Base-by-base conservation (phyloP, 495 filamentous ascomycete genomes). In the Glonium stellatum region DNA sequence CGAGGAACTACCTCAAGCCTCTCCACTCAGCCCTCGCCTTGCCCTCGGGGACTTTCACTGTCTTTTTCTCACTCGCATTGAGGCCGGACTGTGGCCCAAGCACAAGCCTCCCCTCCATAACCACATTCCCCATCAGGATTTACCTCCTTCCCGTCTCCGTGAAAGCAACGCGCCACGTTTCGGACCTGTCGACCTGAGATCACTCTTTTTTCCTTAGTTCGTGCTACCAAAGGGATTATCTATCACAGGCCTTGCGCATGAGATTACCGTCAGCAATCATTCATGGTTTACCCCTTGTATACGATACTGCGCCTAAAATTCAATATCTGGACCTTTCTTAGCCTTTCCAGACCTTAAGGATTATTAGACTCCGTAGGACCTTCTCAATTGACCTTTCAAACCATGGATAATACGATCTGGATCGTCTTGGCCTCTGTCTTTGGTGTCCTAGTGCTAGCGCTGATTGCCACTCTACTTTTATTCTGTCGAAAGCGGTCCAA, bases 401-500 rank as follows among this genome's bases (percentile, higher is more conserved):
- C n/a, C 57, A 51, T 48, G 57, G 54, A 67, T n/a, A 58, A 41
- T 15, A 57, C 21, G 19, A 52, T 67, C 54, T 67, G 61, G 61
- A 64, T 67, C 58, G 60, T 67, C 25, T 48, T 67, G 11, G 65
- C 36, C 46, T 57, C 54, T 18, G 61, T 67, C 1, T 57, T 67
- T 9, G 65, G 65, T 31, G 31, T 42, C 27, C 49, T 67, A 1
- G 13, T 67, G 9, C 39, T 67, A n/a, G 49, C 54, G 15, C 23
- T 67, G 27, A 44, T 36, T 27, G 12, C 59, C n/a, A 53, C 47
- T 1, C 21, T 67, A 25, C 21, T 55, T 19, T 53, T 67, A 19
- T 67, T 64, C 50, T 55, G 36, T 58, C 60, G 57, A 54, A 67
- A 63, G 55, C 61, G 65, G 22, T 61, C 65, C 25, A 60, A 63